These are phyloP conservation scores for Aphanomyces euteiches DNA, from an alignment of 352 stramenopile species.

Conservation along the genomic window DNA sequence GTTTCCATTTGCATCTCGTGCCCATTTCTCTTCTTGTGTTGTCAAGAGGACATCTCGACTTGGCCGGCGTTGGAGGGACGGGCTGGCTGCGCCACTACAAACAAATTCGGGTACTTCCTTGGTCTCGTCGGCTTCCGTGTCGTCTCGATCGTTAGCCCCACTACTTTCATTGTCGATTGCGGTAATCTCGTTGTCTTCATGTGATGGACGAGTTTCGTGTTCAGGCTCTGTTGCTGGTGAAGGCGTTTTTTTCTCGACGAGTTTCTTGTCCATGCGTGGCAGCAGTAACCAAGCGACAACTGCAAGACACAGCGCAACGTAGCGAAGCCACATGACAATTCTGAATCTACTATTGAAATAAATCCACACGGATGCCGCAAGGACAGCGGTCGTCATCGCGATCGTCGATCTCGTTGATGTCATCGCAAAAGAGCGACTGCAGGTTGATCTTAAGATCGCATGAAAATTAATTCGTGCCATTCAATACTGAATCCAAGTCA, in stretches of 20 bases:
- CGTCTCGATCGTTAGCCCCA: too few species aligned
- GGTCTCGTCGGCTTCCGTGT: too few species aligned
- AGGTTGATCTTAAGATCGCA: too few species aligned
- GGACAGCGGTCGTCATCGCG: not conserved
- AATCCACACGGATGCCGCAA: not conserved
- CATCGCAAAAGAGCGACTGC: too few species aligned
- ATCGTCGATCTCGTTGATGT: too few species aligned
- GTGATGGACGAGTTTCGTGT: not conserved
- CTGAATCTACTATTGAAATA: not conserved
- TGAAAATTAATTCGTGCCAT: too few species aligned
- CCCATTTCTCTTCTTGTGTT: constrained; percentile 12
- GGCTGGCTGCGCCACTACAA: not conserved
- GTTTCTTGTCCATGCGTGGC: not conserved
- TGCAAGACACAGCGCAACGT: not conserved
- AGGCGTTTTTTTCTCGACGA: not conserved
- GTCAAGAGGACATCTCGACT: constrained; percentile 12
- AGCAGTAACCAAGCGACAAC: not conserved
- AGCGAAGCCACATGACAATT: not conserved
- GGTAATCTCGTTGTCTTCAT: not conserved
- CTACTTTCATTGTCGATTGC: not conserved
- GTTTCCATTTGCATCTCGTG: constrained; percentile 1
- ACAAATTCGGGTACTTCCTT: constrained; percentile 2
- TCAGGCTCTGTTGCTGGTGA: not conserved
- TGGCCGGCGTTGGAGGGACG: not conserved
- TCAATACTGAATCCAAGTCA: too few species aligned